Evolutionary conservation across 306 rosid species (phyloP).

Genomic region (Urtica urens): DNA sequence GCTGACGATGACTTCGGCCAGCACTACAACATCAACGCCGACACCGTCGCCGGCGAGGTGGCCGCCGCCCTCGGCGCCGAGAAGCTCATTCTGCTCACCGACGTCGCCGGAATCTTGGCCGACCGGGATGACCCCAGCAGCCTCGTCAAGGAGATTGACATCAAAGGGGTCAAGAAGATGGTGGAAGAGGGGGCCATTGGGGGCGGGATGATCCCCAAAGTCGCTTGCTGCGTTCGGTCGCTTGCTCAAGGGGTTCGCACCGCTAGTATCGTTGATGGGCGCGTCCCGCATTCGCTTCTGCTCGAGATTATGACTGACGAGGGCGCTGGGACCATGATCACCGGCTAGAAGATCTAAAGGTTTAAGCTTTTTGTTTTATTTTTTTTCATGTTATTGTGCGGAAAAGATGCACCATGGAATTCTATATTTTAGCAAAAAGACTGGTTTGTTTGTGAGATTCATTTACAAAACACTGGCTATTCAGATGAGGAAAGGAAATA

Average conservation of each 20-base stretch:
- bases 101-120: slow-evolving; percentile 73
- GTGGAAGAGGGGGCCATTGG: slow-evolving; percentile 51
- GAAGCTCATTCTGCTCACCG: slow-evolving; percentile 75
- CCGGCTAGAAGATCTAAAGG: slow-evolving; percentile 33
- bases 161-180: slow-evolving; percentile 68
- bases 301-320: slow-evolving; percentile 81
- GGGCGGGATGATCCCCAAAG: slow-evolving; percentile 97
- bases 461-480: no score
- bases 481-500: no score
- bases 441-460: no score
- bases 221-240: slow-evolving; percentile 66
- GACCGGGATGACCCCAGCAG: slow-evolving; percentile 45
- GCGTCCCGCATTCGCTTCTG: slow-evolving; percentile 66
- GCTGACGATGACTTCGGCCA: slow-evolving; percentile 75
- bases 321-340: slow-evolving; percentile 93
- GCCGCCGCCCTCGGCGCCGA: slow-evolving; percentile 92
- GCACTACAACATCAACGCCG: slow-evolving; percentile 80
- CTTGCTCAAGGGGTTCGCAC: slow-evolving; percentile 78
- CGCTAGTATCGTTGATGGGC: slow-evolving; percentile 75
- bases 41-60: slow-evolving; percentile 78
- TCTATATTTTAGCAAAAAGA: no score
- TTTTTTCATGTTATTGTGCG: no score
- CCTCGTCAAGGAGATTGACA: slow-evolving; percentile 63
- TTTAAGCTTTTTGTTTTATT: no score
- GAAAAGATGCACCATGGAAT: no score